These are phyloP conservation scores for Fusarium duplospermum DNA, from an alignment of 2,329 filamentous ascomycete genomes.

Conservation along the genomic window DNA sequence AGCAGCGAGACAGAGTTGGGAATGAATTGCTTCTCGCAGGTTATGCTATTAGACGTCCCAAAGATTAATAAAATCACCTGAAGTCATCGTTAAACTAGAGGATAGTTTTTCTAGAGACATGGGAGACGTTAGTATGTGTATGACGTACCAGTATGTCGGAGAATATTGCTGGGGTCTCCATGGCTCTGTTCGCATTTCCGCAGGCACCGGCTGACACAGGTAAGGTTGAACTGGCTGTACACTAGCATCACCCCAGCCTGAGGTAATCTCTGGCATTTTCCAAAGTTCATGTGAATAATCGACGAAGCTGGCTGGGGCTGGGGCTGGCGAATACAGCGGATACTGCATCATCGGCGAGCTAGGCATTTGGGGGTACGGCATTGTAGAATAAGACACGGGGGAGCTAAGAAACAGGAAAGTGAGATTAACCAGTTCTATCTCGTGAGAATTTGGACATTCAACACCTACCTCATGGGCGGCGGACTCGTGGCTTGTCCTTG, in stretches of 20 bases:
- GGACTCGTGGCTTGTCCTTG: background rate
- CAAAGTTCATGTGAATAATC: background rate
- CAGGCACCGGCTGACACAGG: background rate
- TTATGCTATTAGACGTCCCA: background rate
- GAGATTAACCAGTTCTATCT: background rate
- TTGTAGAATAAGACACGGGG: background rate
- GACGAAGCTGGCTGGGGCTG: background rate
- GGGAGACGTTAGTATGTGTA: background rate
- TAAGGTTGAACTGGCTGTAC: background rate
- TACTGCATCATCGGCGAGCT: background rate
- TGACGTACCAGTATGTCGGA: background rate
- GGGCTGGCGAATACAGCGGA: background rate
- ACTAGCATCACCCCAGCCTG: background rate
- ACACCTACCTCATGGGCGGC: background rate
- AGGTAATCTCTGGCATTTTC: background rate
- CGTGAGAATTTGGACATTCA: background rate
- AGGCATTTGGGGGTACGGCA: background rate
- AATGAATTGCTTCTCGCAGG: background rate
- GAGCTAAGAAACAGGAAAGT: background rate
- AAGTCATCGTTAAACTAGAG: background rate
- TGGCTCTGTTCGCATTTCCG: background rate
- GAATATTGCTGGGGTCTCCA: background rate
- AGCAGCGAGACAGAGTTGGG: background rate
- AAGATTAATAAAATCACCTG: background rate
- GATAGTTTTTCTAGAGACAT: background rate